Evolutionary conservation across 805 yeast genomes (phyloP).

Genomic region (Yarrowia sp.): DNA sequence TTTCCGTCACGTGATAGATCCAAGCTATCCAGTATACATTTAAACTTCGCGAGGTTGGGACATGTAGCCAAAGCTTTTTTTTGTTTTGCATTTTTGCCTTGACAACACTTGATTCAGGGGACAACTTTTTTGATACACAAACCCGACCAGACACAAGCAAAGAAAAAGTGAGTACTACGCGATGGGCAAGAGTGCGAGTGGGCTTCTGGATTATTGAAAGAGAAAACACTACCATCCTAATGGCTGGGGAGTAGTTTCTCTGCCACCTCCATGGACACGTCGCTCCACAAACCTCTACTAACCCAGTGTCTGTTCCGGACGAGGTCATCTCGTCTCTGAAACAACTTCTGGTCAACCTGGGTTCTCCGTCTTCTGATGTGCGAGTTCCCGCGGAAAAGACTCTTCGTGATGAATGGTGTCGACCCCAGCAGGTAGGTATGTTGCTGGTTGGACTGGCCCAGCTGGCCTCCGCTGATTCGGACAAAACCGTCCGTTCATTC

Average conservation of each 20-base stretch:
- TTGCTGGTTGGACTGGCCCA: conserved; percentile 80
- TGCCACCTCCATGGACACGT: conserved; percentile 5
- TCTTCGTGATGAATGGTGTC: conserved; percentile 75
- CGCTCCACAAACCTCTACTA: conserved; percentile 1
- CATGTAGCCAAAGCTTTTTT: conserved; percentile 29
- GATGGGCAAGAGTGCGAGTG: too few species aligned
- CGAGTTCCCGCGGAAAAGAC: conserved; percentile 81
- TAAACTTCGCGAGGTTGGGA: conserved; percentile 31
- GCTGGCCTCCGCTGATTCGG: conserved; percentile 70
- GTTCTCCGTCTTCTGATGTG: conserved; percentile 76
- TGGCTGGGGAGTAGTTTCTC: too few species aligned
- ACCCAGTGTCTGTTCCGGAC: conserved; percentile 55
- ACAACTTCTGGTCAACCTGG: conserved; percentile 67
- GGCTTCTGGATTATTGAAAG: too few species aligned
- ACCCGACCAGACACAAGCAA: conserved; percentile 1
- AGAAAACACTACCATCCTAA: too few species aligned
- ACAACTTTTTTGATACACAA: conserved; percentile 13
- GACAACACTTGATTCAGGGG: conserved; percentile 38
- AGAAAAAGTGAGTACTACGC: conserved; percentile 18
- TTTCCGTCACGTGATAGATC: neutral
- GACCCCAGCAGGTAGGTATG: conserved; percentile 64
- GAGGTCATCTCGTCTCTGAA: conserved; percentile 64
- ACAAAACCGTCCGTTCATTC: conserved; percentile 65
- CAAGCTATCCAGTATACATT: neutral
- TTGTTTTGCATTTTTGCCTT: conserved; percentile 18